A percentile compares a stretch with the other conserved stretches of the same genome.
These are phyloP conservation scores for Malus hybrid DNA, from an alignment of 331 rosid genomes.

Conservation along the genomic window DNA sequence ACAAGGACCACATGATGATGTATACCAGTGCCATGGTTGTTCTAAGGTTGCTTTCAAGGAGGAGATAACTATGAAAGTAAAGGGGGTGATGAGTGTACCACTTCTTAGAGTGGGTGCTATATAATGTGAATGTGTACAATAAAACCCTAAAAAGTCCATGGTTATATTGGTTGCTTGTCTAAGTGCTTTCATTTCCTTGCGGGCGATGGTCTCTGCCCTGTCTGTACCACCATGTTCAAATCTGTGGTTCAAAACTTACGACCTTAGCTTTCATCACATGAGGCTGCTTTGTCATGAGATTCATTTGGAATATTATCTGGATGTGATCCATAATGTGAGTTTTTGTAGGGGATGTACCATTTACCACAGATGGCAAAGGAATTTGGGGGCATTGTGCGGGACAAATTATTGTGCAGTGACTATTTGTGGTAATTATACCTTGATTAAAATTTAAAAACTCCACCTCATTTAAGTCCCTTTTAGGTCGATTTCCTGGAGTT, in stretches of 20 bases:
- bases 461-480: too few species aligned
- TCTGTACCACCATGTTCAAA: slow-evolving; percentile 13
- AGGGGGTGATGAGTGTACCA: slow-evolving; percentile 32
- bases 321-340: neutral
- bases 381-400: neutral
- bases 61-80: slow-evolving; percentile 56
- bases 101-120: slow-evolving; percentile 24
- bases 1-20: slow-evolving; percentile 53
- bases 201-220: slow-evolving; percentile 1
- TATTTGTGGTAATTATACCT: neutral
- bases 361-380: neutral
- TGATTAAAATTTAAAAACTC: too few species aligned
- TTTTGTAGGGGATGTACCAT: slow-evolving; percentile 17
- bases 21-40: slow-evolving; percentile 15
- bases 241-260: slow-evolving; percentile 25
- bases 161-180: neutral
- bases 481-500: too few species aligned
- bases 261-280: slow-evolving; percentile 10
- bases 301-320: neutral
- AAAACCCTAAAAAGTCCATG: slow-evolving; percentile 32
- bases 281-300: neutral
- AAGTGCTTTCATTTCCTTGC: slow-evolving; percentile 32
- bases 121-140: slow-evolving; percentile 23
- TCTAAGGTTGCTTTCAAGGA: slow-evolving; percentile 71
- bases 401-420: neutral